These are phyloP conservation scores for Fibroporia radiculosa DNA, from an alignment of 768 basidiomycete species.

Conservation along the genomic window DNA sequence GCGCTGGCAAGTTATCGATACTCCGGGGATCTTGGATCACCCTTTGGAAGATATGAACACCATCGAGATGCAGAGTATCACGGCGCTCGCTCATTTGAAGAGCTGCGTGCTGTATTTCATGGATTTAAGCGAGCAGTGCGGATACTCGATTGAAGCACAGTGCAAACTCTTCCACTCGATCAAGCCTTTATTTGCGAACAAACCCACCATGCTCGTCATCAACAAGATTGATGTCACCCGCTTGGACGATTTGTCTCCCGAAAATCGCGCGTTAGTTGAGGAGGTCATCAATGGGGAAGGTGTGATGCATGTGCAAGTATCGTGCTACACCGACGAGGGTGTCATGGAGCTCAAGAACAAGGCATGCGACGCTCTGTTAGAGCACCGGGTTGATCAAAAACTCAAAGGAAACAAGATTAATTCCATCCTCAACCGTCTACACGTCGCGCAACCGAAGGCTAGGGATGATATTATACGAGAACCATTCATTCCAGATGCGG, in stretches of 20 bases:
- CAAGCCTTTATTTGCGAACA: slow-evolving; percentile 92
- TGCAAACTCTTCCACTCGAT: slow-evolving; percentile 99
- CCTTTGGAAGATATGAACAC: slow-evolving; percentile 99
- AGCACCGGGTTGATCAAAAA: slow-evolving; percentile 90
- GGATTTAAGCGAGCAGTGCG: slow-evolving; percentile 98
- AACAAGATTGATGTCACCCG: slow-evolving; percentile 97
- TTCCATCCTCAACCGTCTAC: slow-evolving; percentile 88
- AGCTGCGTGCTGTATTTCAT: slow-evolving; percentile 95
- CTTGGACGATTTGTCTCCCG: slow-evolving; percentile 73
- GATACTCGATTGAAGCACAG: slow-evolving; percentile 96
- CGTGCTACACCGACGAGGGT: slow-evolving; percentile 94
- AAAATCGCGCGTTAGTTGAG: slow-evolving; percentile 73
- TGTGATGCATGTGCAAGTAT: slow-evolving; percentile 75
- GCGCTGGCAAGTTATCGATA: slow-evolving; percentile 99
- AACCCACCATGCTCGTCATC: slow-evolving; percentile 90
- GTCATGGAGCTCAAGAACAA: slow-evolving; percentile 95
- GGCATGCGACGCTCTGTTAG: slow-evolving; percentile 92
- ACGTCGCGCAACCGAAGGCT: slow-evolving; percentile 86
- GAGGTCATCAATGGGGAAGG: slow-evolving; percentile 75
- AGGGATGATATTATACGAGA: slow-evolving; percentile 85
- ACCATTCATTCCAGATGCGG: slow-evolving; percentile 83
- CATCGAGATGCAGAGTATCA: slow-evolving; percentile 99
- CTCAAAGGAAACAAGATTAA: slow-evolving; percentile 92
- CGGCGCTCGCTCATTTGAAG: slow-evolving; percentile 93
- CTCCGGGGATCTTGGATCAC: slow-evolving; percentile 96